Evolutionary conservation across 345 rosid genomes (phyloP), one percentile per base, ranked within the genome.

Genomic region (Litchi chinensis): DNA sequence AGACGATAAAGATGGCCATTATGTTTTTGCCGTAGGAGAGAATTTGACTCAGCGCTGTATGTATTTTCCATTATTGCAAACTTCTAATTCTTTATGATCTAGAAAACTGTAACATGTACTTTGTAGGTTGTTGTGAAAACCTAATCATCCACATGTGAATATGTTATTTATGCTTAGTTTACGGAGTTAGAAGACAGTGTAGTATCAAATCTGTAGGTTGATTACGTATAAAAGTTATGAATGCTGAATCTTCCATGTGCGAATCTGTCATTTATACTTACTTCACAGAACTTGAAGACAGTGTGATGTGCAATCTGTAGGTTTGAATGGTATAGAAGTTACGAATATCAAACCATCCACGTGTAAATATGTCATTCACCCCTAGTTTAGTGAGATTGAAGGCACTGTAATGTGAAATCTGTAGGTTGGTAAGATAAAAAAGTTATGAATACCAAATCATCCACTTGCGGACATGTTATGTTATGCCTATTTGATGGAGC

Each of bases 1-100:
- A 22, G 95, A 92, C 82, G 93, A 91, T 84, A 91, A 91, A 87
- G 95, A 92, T 77, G 95, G 97, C 4, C 97, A 91, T 85, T 92
- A 84, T 73, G 90, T 89, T 68, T 92, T 88, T 74, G 82, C 86
- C n/a, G 66, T 92, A 40, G 93, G 97, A 72, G 95, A 92, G 76
- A 86, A 81, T 82, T 79, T 92, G 67, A 89, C 92, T 71, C 80
- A 90, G 44, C 89, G 95, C 75, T 92, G 97, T 92, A 83, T 82
- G 88, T 78, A 43, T 70, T 18, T 46, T 43, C 26, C 46, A 16
- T 28, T 9, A 5, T 28, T 67, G 60, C 32, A 28, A 40, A 48
- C 0, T 52, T 69, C 3, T 43, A 13, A 68, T 66, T 18, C 73
- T 48, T 60, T 21, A 60, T 21, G 4, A 75, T 24, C 18, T 22